A percentile compares a stretch with the other conserved stretches of the same genome.
Evolutionary conservation across 2,329 filamentous ascomycete genomes (phyloP).

Genomic region (Monosporascus sp.): DNA sequence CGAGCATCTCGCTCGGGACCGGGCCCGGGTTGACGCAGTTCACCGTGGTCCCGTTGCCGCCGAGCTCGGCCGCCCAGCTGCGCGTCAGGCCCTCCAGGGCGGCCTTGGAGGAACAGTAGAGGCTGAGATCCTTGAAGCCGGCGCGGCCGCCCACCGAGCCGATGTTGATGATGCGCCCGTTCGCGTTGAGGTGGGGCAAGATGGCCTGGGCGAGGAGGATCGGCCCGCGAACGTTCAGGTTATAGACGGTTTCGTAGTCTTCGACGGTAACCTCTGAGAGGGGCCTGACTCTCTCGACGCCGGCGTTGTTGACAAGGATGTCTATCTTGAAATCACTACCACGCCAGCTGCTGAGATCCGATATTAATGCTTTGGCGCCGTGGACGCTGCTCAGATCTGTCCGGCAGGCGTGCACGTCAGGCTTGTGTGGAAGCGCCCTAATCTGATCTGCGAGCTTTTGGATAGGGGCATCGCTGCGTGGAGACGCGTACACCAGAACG

Average conservation of each 20-base stretch:
- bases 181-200: slow-evolving; percentile 42
- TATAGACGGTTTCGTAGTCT: slow-evolving; percentile 49
- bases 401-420: slow-evolving; percentile 10
- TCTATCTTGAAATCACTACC: slow-evolving; percentile 18
- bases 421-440: slow-evolving; percentile 38
- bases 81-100: slow-evolving; percentile 57
- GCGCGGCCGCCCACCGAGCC: slow-evolving; percentile 46
- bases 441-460: slow-evolving; percentile 56
- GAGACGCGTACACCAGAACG: slow-evolving; percentile 58
- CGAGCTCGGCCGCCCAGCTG: slow-evolving; percentile 54
- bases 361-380: slow-evolving; percentile 15
- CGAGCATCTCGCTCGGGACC: slow-evolving; percentile 52
- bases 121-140: slow-evolving; percentile 38
- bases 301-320: slow-evolving; percentile 37
- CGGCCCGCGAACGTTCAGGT: slow-evolving; percentile 51
- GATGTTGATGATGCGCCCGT: slow-evolving; percentile 53
- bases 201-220: slow-evolving; percentile 49
- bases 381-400: slow-evolving; percentile 19
- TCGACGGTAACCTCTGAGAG: slow-evolving; percentile 38
- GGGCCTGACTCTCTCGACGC: slow-evolving; percentile 27
- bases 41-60: slow-evolving; percentile 51
- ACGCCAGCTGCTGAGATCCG: slow-evolving; percentile 8
- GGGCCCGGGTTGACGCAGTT: slow-evolving; percentile 57
- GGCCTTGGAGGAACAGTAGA: slow-evolving; percentile 54
- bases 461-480: slow-evolving; percentile 55